These are phyloP conservation scores for Tylopilus rubrobrunneus DNA, from an alignment of 768 basidiomycete species.

Conservation along the genomic window DNA sequence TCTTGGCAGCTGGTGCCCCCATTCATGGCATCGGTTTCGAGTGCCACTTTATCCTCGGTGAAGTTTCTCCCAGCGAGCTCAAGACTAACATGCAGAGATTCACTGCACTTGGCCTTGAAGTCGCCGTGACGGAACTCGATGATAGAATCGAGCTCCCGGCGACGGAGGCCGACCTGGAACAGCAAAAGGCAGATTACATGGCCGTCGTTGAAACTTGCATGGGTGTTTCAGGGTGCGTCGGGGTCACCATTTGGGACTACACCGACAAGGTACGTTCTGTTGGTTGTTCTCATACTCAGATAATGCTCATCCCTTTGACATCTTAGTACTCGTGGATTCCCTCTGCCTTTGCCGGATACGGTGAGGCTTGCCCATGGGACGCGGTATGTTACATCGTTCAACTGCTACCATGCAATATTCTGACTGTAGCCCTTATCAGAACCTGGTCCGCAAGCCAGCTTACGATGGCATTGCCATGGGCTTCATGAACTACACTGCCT, in stretches of 20 bases:
- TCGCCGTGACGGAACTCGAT: slow-evolving; percentile 68
- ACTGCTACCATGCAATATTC: neutral
- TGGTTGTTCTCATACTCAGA: slow-evolving; percentile 12
- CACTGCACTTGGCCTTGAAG: slow-evolving; percentile 52
- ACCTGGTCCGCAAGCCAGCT: slow-evolving; percentile 14
- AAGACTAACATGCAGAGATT: slow-evolving; percentile 31
- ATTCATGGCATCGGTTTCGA: slow-evolving; percentile 63
- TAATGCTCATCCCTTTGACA: neutral
- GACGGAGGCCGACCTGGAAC: slow-evolving; percentile 43
- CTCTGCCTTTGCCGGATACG: slow-evolving; percentile 2
- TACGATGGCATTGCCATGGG: slow-evolving; percentile 11
- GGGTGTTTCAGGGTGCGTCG: slow-evolving; percentile 25
- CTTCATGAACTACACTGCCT: slow-evolving; percentile 1
- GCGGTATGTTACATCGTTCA: neutral
- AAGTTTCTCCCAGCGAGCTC: slow-evolving; percentile 44
- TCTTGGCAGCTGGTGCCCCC: slow-evolving; percentile 45
- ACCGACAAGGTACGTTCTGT: slow-evolving; percentile 30
- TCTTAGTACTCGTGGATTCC: slow-evolving; percentile 18
- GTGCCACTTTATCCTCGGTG: slow-evolving; percentile 56
- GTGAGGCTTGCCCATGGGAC: slow-evolving; percentile 18
- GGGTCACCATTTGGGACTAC: slow-evolving; percentile 40
- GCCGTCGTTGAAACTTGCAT: slow-evolving; percentile 54
- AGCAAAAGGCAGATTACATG: slow-evolving; percentile 57
- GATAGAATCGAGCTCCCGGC: slow-evolving; percentile 53
- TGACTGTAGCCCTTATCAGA: neutral